Percentiles rank a stretch among this genome's conserved stretches.
Evolutionary conservation across 805 yeast genomes (phyloP).

Genomic region (Saccharomycopsis javanensis): DNA sequence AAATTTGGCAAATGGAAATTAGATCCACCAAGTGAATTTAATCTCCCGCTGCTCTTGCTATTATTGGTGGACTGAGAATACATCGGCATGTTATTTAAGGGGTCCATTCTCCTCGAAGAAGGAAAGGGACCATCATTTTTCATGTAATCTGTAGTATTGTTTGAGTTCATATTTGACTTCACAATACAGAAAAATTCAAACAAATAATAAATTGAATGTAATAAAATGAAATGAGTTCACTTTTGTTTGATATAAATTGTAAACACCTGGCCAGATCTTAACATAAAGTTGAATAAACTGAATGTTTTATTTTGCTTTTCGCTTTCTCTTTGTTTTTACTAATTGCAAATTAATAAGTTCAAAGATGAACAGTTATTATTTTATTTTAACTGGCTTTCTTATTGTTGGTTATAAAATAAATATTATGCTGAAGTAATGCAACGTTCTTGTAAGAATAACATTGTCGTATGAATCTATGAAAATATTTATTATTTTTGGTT

Average conservation of each 20-base stretch:
- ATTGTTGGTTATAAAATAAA: too few relatives aligned
- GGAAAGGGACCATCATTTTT: slow-evolving; percentile 12
- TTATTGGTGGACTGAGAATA: neutral
- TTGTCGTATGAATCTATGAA: neutral
- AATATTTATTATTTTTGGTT: too few relatives aligned
- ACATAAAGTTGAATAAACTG: too few relatives aligned
- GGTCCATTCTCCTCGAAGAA: slow-evolving; percentile 7
- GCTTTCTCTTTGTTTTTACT: too few relatives aligned
- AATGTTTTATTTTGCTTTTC: too few relatives aligned
- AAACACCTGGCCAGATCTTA: neutral
- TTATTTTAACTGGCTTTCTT: neutral
- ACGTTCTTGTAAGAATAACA: neutral
- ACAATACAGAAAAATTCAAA: neutral
- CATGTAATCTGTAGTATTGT: neutral
- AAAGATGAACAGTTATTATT: neutral
- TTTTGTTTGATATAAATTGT: neutral
- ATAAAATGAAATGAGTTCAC: neutral
- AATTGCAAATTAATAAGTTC: too few relatives aligned
- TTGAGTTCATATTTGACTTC: neutral
- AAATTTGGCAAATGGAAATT: slow-evolving; percentile 21
- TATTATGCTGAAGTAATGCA: neutral
- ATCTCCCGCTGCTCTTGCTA: slow-evolving; percentile 3
- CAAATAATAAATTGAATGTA: neutral
- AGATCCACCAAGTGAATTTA: slow-evolving; percentile 14
- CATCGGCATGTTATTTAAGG: neutral